A percentile compares a stretch with the other conserved stretches of the same genome.
phyloP scores from a whole-genome alignment of 176 grass and related monocot species.

The Eremochloa ophiuroides region DNA sequence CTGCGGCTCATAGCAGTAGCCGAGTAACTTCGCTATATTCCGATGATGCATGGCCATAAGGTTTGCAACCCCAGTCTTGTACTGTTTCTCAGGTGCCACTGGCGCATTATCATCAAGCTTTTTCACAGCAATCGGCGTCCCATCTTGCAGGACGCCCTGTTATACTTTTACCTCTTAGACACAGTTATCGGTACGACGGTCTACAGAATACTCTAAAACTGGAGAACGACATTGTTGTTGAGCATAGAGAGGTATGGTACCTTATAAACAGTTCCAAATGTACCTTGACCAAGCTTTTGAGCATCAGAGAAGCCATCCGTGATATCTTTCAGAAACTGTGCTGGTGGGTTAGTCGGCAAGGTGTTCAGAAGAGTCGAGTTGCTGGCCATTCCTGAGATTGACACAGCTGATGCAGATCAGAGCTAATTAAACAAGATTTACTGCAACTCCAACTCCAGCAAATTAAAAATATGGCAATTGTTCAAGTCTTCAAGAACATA shows the following conservation, averaged over 20 bases:
- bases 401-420: not conserved
- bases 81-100: not conserved
- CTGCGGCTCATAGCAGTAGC: not conserved
- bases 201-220: too few relatives aligned
- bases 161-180: not conserved
- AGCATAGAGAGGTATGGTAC: not conserved
- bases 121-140: conserved; percentile 11
- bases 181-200: too few relatives aligned
- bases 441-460: not conserved
- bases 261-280: conserved; percentile 31
- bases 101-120: not conserved
- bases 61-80: not conserved
- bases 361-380: not conserved
- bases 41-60: not conserved
- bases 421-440: not conserved
- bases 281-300: not conserved
- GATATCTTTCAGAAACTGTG: not conserved
- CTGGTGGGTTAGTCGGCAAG: not conserved
- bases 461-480: not conserved
- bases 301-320: not conserved
- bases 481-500: not conserved
- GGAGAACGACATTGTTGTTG: not conserved
- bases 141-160: conserved; percentile 21
- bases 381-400: not conserved
- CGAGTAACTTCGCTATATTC: not conserved